Base-by-base conservation (phyloP, 345 rosid genomes). In the Cardamine chenopodiifolia region DNA sequence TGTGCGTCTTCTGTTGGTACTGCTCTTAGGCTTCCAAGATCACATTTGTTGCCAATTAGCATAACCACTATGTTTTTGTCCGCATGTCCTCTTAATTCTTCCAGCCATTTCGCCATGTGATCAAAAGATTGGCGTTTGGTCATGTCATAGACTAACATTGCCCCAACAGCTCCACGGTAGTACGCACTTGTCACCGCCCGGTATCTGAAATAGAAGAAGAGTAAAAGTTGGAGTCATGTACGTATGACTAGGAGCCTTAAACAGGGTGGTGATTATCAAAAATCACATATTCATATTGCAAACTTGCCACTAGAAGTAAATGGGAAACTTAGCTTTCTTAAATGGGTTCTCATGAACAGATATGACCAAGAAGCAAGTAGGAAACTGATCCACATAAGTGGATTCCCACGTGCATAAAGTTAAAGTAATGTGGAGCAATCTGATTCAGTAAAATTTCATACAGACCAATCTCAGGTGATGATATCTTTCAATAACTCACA, bases 151-250 rank as follows among this genome's bases (percentile, higher is more conserved):
- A 90, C 90, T 71, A 90, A 22, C 94, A 90, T 87, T 23, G 94
- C 97, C 39, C 97, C 97, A 7, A 89, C 92, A 7, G 94, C 92
- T 62, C 94, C 94, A 15, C 92, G 69, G 82, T 90, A 88, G 81
- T 87, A 89, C 22, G 97, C 97, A 13, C 97, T 90, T 32, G 94
- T 90, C 77, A 91, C 94, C 22, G 92, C 94, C 56, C 97, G 82
- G 77, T 91, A 91, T 86, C 97, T 91, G 67, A 42, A 5, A 66
- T 15, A 42, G 0, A 53, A 19, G 28, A 72, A 12, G 0, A 57
- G 3, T 22, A 34, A 15, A 0, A 62, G 0, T 40, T 62, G 4
- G 19, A 72, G 10, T 17, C 14, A 34, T 25, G 0, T 3, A 45
- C 5, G n/a, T 15, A 32, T 34, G 32, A 28, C 4, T 12, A 19